A percentile compares a stretch with the other conserved stretches of the same genome.
phyloP scores from a whole-genome alignment of 2,329 filamentous ascomycete species.

The Hypoxylon sp. region DNA sequence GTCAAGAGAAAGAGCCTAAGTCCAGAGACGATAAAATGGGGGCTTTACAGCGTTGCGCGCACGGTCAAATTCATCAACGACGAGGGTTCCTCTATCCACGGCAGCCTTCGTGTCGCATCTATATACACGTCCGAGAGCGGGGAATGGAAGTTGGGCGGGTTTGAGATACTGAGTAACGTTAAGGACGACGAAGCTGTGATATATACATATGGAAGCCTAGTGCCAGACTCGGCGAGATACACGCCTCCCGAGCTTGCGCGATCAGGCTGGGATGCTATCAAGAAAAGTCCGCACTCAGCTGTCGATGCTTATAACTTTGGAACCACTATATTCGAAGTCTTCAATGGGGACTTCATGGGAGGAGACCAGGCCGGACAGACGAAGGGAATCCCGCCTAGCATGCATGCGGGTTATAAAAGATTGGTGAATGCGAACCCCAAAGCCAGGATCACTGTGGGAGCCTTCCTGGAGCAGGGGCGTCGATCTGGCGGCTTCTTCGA shows the following conservation, averaged over 20 bases:
- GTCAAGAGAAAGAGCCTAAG: constrained; percentile 88
- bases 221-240: constrained; percentile 88
- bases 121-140: constrained; percentile 96
- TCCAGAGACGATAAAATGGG: constrained; percentile 97
- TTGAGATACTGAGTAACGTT: constrained; percentile 93
- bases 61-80: constrained; percentile 97
- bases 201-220: constrained; percentile 89
- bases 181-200: constrained; percentile 96
- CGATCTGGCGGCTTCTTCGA: constrained; percentile 91
- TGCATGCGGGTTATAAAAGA: constrained; percentile 93
- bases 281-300: constrained; percentile 83
- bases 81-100: constrained; percentile 92
- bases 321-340: constrained; percentile 87
- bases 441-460: constrained; percentile 82
- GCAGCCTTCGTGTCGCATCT: constrained; percentile 85
- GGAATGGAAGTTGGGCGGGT: constrained; percentile 96
- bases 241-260: constrained; percentile 88
- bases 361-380: constrained; percentile 86
- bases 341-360: constrained; percentile 86
- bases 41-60: constrained; percentile 86
- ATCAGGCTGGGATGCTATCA: constrained; percentile 92
- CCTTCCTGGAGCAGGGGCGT: constrained; percentile 91
- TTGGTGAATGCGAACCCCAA: constrained; percentile 92
- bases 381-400: constrained; percentile 85
- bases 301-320: constrained; percentile 92